phyloP scores from a whole-genome alignment of 257 asterid genomes.

The Solanum habrochaites region DNA sequence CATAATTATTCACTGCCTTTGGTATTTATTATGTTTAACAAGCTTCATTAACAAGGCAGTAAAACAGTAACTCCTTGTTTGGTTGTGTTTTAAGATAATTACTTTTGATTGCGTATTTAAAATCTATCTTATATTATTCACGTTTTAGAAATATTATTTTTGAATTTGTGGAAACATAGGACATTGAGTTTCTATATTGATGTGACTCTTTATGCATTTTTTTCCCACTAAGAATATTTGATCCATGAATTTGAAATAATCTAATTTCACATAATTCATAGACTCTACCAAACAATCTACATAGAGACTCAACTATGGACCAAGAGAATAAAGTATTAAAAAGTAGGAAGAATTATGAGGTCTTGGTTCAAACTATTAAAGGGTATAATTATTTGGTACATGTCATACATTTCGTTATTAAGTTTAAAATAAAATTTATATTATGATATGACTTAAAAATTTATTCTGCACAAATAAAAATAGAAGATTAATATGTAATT shows the following conservation, averaged over 20 bases:
- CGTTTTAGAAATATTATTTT: too few relatives aligned
- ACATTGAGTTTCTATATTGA: neutral
- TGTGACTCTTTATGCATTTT: neutral
- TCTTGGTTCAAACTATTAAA: neutral
- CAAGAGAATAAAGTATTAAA: neutral
- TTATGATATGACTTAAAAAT: neutral
- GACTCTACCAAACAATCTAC: neutral
- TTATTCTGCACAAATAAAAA: neutral
- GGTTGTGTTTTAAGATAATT: neutral
- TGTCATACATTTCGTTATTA: neutral
- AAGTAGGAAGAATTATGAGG: neutral
- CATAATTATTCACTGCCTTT: neutral
- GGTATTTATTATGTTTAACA: neutral
- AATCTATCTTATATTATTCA: neutral
- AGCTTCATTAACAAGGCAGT: neutral
- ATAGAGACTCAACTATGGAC: neutral
- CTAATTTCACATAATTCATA: too few relatives aligned
- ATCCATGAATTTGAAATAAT: too few relatives aligned
- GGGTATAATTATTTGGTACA: neutral
- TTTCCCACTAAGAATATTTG: too few relatives aligned
- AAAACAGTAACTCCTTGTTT: neutral
- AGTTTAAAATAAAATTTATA: neutral
- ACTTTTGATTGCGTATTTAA: fast-evolving
- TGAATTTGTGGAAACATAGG: neutral
- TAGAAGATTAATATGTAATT: neutral